Evolutionary conservation across 345 rosid genomes (phyloP), one percentile per base, ranked within the genome.

Genomic region (Eucalyptus grandis): DNA sequence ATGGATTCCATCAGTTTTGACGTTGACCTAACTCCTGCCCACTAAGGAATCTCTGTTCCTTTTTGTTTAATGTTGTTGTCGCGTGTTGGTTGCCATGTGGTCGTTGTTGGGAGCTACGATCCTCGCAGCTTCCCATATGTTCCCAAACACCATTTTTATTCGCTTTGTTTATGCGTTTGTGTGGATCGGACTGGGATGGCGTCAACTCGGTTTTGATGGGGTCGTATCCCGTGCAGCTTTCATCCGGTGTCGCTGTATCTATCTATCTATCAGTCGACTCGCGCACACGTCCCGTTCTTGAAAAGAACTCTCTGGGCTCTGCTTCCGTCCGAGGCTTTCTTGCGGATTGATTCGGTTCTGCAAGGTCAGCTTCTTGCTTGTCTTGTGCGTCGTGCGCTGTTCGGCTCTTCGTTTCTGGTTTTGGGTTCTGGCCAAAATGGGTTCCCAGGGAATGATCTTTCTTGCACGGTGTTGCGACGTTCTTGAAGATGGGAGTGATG

Each of bases 221-320:
- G 14, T 37, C 82, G 82, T 72, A 72, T 72, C 24, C 82, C 12
- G 82, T 37, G 82, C 46, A 72, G 82, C 44, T 37, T 37, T 72
- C 22, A 15, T 72, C 46, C 8, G 7, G 82, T 37, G 82, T 17
- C 6, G 82, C 26, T 34, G 8, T 72, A 72, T 72, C 82, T 37
- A 0, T 72, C 82, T 37, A 0, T 72, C 82, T 3, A 43, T 37
- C 26, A 2, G 53, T 50, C 19, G 53, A 15, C 0, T 50, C 53
- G 53, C 40, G 21, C 80, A 1, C 30, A 2, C 62, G 40, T n/a
- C 40, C 14, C 46, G 6, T 72, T 72, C 19, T 30, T 31, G 0
- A 1, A 15, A 31, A 67, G 22, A 31, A 7, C 34, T 31, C 43
- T 31, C 17, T 67, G 22, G 80, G 80, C 80, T 34, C 44, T 19